Conservation (phyloP, 352 stramenopile species). For the Phytophthora hybrid region DNA sequence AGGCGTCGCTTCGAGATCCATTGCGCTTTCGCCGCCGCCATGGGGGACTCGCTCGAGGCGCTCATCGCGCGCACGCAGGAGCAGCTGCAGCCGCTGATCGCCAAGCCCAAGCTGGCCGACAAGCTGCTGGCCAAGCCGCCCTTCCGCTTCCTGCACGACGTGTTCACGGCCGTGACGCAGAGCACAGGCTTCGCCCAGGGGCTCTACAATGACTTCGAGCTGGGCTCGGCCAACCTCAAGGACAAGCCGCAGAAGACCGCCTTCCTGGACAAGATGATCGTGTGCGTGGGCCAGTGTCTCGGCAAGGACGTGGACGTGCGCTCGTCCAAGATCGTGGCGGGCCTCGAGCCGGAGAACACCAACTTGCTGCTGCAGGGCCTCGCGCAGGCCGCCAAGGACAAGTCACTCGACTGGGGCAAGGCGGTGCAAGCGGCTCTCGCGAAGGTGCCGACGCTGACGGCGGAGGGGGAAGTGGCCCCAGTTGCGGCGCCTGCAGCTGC, state of each 20-base stretch:
- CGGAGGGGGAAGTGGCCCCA: constrained; percentile 49
- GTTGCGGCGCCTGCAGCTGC: constrained; percentile 18
- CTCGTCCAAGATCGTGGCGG: constrained; percentile 88
- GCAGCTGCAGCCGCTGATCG: constrained; percentile 89
- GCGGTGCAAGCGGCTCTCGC: constrained; percentile 70
- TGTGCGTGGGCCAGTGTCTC: constrained; percentile 71
- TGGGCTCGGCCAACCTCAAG: constrained; percentile 86
- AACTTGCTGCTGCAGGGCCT: constrained; percentile 84
- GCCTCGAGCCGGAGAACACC: constrained; percentile 86
- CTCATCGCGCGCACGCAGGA: constrained; percentile 85
- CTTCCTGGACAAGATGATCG: constrained; percentile 91
- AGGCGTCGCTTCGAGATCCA: constrained; percentile 11
- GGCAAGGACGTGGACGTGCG: constrained; percentile 78
- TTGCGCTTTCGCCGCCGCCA: constrained; percentile 18
- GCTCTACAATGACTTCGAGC: constrained; percentile 85
- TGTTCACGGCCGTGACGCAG: constrained; percentile 90
- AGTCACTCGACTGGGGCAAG: constrained; percentile 70
- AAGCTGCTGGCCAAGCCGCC: constrained; percentile 96
- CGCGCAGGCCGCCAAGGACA: constrained; percentile 62
- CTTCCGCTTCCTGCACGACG: constrained; percentile 97
- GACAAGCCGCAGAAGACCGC: constrained; percentile 87
- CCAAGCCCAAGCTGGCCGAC: constrained; percentile 94
- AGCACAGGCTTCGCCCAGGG: constrained; percentile 89
- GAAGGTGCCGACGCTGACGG: constrained; percentile 70
- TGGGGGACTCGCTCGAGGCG: constrained; percentile 69